These are phyloP conservation scores for Polytrichum formosum DNA, from an alignment of 225 moss, liverwort and hornwort genomes.

Conservation along the genomic window DNA sequence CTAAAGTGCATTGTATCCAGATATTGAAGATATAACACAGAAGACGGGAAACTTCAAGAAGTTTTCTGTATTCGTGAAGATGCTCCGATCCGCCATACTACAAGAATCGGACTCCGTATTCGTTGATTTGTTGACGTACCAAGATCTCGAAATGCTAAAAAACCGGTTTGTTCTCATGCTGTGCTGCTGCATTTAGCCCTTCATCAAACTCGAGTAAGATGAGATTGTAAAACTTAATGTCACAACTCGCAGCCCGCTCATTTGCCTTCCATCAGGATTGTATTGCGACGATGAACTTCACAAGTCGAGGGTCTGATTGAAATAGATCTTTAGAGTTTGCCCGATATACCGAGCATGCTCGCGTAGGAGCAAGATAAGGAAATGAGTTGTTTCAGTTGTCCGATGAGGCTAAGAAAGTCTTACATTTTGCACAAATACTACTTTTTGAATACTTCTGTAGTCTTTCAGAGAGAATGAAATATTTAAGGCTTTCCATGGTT, in stretches of 20 bases:
- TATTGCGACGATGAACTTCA: neutral
- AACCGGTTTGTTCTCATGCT: slow-evolving; percentile 33
- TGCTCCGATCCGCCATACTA: slow-evolving; percentile 72
- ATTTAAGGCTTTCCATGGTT: neutral
- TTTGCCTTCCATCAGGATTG: neutral
- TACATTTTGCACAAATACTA: too few species aligned
- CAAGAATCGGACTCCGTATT: slow-evolving; percentile 71
- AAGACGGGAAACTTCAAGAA: slow-evolving; percentile 86
- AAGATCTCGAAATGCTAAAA: slow-evolving; percentile 81
- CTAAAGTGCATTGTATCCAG: slow-evolving; percentile 14
- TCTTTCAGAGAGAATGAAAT: neutral
- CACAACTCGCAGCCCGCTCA: neutral
- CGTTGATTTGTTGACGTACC: slow-evolving; percentile 85
- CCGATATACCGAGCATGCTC: too few species aligned
- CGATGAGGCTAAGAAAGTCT: neutral
- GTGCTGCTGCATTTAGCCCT: neutral
- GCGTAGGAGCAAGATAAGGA: too few species aligned
- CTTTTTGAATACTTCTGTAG: neutral
- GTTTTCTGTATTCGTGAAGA: slow-evolving; percentile 84
- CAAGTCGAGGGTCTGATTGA: neutral
- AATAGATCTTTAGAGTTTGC: too few species aligned
- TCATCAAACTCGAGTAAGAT: neutral
- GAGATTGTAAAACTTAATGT: neutral
- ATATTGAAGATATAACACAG: slow-evolving; percentile 85
- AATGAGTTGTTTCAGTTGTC: too few species aligned